A percentile compares a stretch with the other conserved stretches of the same genome.
Evolutionary conservation across 2,329 filamentous ascomycete species (phyloP).

Genomic region (Sphaerulina populicola): DNA sequence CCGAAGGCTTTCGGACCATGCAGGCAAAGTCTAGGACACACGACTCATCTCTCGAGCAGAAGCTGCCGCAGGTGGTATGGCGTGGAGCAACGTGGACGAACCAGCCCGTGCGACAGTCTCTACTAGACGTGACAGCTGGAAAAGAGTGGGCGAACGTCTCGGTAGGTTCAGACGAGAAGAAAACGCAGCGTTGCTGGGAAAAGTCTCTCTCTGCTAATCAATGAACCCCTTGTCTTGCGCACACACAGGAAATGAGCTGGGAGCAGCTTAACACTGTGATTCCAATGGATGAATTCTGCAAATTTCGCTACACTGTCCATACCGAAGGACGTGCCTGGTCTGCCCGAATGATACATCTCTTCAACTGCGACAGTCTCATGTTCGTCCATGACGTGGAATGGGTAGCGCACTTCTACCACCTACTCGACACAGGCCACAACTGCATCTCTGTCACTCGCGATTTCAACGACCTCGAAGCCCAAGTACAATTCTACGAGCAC

Average conservation of each 20-base stretch:
- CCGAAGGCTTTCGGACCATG: conserved; percentile 18
- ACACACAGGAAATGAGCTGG: conserved; percentile 24
- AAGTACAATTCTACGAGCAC: conserved; percentile 21
- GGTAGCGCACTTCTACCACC: conserved; percentile 25
- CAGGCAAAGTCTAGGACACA: conserved; percentile 18
- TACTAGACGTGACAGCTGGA: conserved; percentile 28
- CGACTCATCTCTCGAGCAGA: conserved; percentile 20
- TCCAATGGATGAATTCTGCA: conserved; percentile 24
- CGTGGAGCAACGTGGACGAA: conserved; percentile 27
- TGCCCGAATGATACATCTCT: conserved; percentile 26
- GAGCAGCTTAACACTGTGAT: conserved; percentile 18
- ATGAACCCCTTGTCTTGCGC: no score
- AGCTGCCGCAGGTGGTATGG: conserved; percentile 29
- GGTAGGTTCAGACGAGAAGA: conserved; percentile 12
- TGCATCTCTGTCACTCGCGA: conserved; percentile 22
- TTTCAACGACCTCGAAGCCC: conserved; percentile 22
- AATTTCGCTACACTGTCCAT: conserved; percentile 25
- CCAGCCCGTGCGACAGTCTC: conserved; percentile 23
- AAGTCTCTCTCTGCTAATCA: background rate
- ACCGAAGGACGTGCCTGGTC: conserved; percentile 27
- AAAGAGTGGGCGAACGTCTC: conserved; percentile 34
- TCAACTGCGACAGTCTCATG: conserved; percentile 25
- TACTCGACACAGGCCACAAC: conserved; percentile 23
- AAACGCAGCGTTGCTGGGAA: background rate
- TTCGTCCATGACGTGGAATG: conserved; percentile 27